Base-by-base conservation (phyloP, 164 flowering plant species). In the Umbellularia californica region DNA sequence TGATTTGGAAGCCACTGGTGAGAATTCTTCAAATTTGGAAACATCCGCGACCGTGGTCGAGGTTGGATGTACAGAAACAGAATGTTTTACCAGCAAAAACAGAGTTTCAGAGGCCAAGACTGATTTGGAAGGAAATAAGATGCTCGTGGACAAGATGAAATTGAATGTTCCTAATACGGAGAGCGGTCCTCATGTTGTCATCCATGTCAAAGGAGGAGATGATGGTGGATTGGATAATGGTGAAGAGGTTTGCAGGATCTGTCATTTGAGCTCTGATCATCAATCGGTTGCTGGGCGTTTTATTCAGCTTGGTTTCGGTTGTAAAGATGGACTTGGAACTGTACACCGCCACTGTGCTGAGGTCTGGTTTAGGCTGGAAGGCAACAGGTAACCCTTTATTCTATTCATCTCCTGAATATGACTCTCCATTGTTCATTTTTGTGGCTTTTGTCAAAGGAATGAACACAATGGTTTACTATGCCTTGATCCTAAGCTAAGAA, bases 361-460 rank as follows among this genome's bases (percentile, higher is more conserved):
- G 82, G 88, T 92, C 1, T 95, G 98, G 98, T 95, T 95, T 76
- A 92, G 81, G 85, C 83, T 87, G 1, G 92, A 79, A 81, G 98
- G 98, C 69, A 89, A 91, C 82, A 90, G 97, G 98, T 94, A 87
- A 69, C 33, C 15, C 33, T 66, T 25, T 66, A 27, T 27, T 25
- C 69, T 66, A 20, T 28, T 66, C 30, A 5, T 13, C 69, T 66
- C 19, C 69, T 66, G 47, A 4, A 66, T 27, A 25, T 66, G 11
- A 27, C 13, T 66, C 69, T 28, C 30, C 3, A 35, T 66, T 30
- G 19, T 27, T 9, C 15, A 12, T 17, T 25, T 33, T 25, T 66
- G 17, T 64, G 66, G 66, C 10, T 64, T 24, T 24, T 63, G 30
- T 30, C 33, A 3, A 4, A n/a, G 33, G 19, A 52, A 12, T 52